phyloP scores from a whole-genome alignment of 495 filamentous ascomycete species.

The Talaromyces wortmannii region DNA sequence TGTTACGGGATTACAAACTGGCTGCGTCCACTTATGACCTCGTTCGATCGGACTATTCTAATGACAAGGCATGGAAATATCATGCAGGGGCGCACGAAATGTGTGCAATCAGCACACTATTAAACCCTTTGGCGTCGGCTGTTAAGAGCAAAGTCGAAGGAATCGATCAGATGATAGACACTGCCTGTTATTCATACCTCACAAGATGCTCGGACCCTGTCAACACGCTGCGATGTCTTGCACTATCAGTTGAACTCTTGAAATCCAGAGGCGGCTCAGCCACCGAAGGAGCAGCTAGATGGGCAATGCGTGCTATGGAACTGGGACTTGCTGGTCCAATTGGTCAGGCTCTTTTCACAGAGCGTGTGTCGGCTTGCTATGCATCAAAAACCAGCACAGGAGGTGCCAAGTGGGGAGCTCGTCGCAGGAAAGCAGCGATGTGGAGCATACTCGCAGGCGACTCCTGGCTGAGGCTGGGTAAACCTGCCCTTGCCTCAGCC shows the following conservation, averaged over 20 bases:
- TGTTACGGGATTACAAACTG: conserved; percentile 94
- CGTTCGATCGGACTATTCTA: conserved; percentile 76
- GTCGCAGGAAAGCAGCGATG: conserved; percentile 77
- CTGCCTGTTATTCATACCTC: conserved; percentile 84
- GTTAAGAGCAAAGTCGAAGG: conserved; percentile 70
- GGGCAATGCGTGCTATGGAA: conserved; percentile 76
- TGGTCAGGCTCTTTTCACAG: conserved; percentile 72
- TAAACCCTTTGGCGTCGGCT: conserved; percentile 62
- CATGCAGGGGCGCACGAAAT: conserved; percentile 92
- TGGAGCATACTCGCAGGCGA: conserved; percentile 84
- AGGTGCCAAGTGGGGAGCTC: conserved; percentile 56
- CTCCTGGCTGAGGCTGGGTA: conserved; percentile 68
- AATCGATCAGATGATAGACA: conserved; percentile 79
- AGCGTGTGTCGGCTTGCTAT: conserved; percentile 81
- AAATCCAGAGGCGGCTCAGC: conserved; percentile 68
- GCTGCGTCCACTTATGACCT: conserved; percentile 86
- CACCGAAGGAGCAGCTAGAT: conserved; percentile 80
- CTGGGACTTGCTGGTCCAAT: conserved; percentile 64
- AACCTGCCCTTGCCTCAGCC: conserved; percentile 60
- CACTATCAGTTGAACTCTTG: conserved; percentile 74
- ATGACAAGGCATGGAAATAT: conserved; percentile 95
- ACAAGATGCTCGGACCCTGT: conserved; percentile 71
- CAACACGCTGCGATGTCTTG: conserved; percentile 68
- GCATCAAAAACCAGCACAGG: conserved; percentile 60
- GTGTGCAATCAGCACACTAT: conserved; percentile 73